Base-by-base conservation (phyloP, 108 stramenopile species). In the Ochromonas danica region DNA sequence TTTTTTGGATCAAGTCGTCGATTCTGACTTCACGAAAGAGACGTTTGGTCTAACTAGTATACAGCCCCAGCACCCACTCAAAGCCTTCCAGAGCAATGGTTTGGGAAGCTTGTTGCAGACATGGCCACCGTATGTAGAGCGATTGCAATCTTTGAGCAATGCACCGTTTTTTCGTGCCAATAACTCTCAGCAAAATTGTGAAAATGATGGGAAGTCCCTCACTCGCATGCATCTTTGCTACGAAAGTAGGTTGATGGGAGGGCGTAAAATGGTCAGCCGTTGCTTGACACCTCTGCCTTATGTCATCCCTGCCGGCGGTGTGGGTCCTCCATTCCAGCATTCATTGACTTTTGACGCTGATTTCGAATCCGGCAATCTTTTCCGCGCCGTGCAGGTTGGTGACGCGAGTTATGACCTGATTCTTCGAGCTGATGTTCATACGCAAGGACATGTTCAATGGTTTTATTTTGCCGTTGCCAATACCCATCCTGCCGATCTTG, bases 391-490 rank as follows among this genome's bases (percentile, higher is more conserved):
- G n/a, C 42, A 61, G 36, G 67, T 43, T 0, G 82, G 82, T 51
- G 71, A 83, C 0, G 43, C 42, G 1, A 85, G 87, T 77, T 90
- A 90, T 60, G 89, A 89, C 30, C 79, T 89, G 22, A 80, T 86
- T 57, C 78, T 90, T 35, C 62, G 87, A 10, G 77, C 89, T 0
- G 90, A 90, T 43, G 17, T 89, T 39, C 88, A 90, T 81, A 89
- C 87, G 0, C 62, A 39, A 14, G 80, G 82, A 0, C 85, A 85
- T 65, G 81, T 43, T 0, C 85, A 89, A 82, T 90, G 90, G 90
- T 90, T 90, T 85, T 89, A 89, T 71, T 90, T 90, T 38, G 78
- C 79, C 38, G 88, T 90, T 38, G 31, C 80, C 6, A 85, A 85
- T 71, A 84, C 86, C 1, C 86, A 87, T 62, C 43, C 78, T 51